Evolutionary conservation across 2,329 filamentous ascomycete genomes (phyloP).

Genomic region (Pseudogymnoascus sp.): DNA sequence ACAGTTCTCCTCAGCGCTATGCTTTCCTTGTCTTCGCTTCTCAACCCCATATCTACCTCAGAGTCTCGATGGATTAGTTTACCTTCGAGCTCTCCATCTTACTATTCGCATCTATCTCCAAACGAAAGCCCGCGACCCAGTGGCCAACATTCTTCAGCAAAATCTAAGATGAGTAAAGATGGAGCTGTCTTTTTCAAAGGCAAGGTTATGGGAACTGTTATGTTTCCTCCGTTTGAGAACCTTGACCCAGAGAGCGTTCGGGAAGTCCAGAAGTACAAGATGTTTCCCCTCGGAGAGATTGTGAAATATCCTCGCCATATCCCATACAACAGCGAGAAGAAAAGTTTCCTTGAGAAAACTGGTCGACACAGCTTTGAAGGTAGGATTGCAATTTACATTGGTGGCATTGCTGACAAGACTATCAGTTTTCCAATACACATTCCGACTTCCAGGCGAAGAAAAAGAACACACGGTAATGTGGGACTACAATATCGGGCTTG

Average conservation of each 20-base stretch:
- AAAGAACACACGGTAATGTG: conserved; percentile 76
- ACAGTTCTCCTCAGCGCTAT: conserved; percentile 36
- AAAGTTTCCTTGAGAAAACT: conserved; percentile 78
- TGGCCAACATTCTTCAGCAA: conserved; percentile 29
- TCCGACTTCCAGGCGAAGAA: conserved; percentile 60
- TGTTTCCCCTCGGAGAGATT: conserved; percentile 60
- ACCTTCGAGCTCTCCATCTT: conserved; percentile 34
- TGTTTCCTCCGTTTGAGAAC: conserved; percentile 67
- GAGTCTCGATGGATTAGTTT: conserved; percentile 35
- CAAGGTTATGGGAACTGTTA: conserved; percentile 57
- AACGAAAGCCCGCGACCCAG: conserved; percentile 23
- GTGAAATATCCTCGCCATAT: conserved; percentile 64
- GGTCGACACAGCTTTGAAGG: conserved; percentile 84
- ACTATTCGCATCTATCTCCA: conserved; percentile 21
- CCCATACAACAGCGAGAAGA: conserved; percentile 92
- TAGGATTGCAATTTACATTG: conserved; percentile 34
- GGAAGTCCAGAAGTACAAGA: conserved; percentile 55
- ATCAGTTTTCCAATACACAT: conserved; percentile 77
- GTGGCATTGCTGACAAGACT: conserved; percentile 20
- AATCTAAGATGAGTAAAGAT: conserved; percentile 59
- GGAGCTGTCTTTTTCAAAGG: conserved; percentile 55
- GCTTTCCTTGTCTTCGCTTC: conserved; percentile 58
- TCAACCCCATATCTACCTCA: conserved; percentile 48
- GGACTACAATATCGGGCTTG: conserved; percentile 93
- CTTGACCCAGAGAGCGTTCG: conserved; percentile 49